Conservation (phyloP, 129 eudicot genomes). For the Ambrosia trifida region DNA sequence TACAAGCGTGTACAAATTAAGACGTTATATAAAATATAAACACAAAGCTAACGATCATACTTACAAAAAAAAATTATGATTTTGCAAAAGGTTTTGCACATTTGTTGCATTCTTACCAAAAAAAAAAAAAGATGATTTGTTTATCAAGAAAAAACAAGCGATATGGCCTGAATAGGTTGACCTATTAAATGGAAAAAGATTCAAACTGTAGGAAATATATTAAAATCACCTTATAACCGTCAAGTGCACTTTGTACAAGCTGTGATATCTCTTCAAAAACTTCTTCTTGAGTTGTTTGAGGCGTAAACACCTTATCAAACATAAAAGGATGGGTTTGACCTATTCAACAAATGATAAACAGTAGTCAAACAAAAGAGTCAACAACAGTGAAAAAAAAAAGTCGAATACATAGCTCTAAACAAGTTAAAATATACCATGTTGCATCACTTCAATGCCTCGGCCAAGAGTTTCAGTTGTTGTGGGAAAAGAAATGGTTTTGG, state of each 20-base stretch:
- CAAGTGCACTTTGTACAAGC: conserved; percentile 98
- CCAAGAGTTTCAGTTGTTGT: conserved; percentile 69
- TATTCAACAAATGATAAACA: conserved; percentile 26
- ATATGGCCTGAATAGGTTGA: not conserved
- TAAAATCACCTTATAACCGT: conserved; percentile 86
- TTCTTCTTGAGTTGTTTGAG: conserved; percentile 81
- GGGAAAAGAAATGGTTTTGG: conserved; percentile 69
- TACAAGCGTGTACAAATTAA: not conserved
- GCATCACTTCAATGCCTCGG: conserved; percentile 82
- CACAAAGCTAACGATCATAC: not conserved
- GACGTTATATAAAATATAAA: not conserved
- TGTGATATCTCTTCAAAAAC: conserved; percentile 93
- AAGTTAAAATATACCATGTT: conserved; percentile 58
- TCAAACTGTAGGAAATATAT: not conserved
- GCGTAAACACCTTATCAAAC: conserved; percentile 90
- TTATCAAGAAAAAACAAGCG: not conserved
- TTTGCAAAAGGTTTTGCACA: not conserved
- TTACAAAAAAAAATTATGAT: too few species aligned
- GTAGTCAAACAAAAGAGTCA: conserved; percentile 9
- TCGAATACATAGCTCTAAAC: not conserved
- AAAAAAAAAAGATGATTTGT: not conserved
- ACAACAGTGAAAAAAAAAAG: conserved; percentile 1
- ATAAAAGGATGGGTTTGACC: conserved; percentile 88
- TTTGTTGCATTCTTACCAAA: not conserved
- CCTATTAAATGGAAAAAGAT: not conserved